Conservation (phyloP, 2,329 filamentous ascomycete genomes). For the Truncatella angustata region DNA sequence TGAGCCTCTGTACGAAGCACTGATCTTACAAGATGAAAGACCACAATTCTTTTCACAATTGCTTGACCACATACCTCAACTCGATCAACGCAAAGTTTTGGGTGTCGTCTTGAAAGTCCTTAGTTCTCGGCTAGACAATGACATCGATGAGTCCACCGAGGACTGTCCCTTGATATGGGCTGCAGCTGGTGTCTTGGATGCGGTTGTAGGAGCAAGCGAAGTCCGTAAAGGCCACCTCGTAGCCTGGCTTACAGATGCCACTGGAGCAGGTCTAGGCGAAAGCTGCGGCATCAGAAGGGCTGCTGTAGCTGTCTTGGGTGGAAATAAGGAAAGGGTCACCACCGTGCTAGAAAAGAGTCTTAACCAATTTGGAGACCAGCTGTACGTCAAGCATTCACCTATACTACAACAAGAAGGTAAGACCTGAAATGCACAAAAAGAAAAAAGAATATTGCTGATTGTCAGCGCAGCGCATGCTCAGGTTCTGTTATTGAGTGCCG, state of each 20-base stretch:
- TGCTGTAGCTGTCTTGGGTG: slow-evolving; percentile 55
- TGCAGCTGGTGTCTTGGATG: slow-evolving; percentile 54
- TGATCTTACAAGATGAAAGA: slow-evolving; percentile 22
- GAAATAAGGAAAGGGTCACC: slow-evolving; percentile 49
- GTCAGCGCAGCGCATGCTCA: slow-evolving; percentile 69
- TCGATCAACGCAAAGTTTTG: slow-evolving; percentile 44
- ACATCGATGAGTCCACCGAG: slow-evolving; percentile 27
- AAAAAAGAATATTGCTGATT: slow-evolving; percentile 19
- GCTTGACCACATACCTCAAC: slow-evolving; percentile 33
- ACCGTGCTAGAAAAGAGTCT: slow-evolving; percentile 66
- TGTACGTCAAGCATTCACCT: slow-evolving; percentile 84
- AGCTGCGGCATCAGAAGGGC: slow-evolving; percentile 66
- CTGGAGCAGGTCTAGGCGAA: slow-evolving; percentile 64
- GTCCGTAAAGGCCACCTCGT: slow-evolving; percentile 53
- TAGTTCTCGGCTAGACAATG: slow-evolving; percentile 36
- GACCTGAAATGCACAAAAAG: slow-evolving; percentile 12
- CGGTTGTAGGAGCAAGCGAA: slow-evolving; percentile 45
- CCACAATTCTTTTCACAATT: slow-evolving; percentile 28
- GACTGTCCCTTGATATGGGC: slow-evolving; percentile 48
- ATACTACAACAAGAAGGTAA: slow-evolving; percentile 85
- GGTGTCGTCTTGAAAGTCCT: slow-evolving; percentile 40
- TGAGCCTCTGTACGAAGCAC: slow-evolving; percentile 22
- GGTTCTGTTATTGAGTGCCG: slow-evolving; percentile 72
- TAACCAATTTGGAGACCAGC: slow-evolving; percentile 74
- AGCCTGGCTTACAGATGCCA: slow-evolving; percentile 63